Evolutionary conservation across 164 flowering plant genomes (phyloP), one percentile per base, ranked within the genome.

Genomic region (Tinospora cordifolia): DNA sequence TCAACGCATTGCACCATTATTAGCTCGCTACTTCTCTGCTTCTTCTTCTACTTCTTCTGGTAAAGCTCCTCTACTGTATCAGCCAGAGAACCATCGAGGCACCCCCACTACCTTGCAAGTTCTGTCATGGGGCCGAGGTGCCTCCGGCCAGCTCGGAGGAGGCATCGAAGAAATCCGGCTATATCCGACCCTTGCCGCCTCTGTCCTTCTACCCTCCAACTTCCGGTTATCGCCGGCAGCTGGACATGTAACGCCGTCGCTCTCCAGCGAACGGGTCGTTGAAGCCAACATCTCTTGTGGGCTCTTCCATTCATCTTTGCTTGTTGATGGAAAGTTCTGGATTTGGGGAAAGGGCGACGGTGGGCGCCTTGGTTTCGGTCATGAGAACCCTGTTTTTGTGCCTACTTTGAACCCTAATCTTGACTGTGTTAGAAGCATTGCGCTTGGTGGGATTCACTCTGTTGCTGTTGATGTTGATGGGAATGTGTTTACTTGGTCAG

Each of bases 331-430:
- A 12, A 80, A 79, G 68, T 41, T 91, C 4, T 93, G 96, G 97
- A 80, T 91, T 68, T 93, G 97, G 98, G 98, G 98, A 0, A 91
- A 93, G 76, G 98, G 97, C 0, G 98, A 93, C 62, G 94, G 92
- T 4, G 98, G 97, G 1, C 79, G 98, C 13, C 90, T 93, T 3
- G 98, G 98, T 0, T 77, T 90, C 14, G 94, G 96, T 27, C 85
- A 91, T 40, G 98, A 93, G 82, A 76, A 87, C 49, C 69, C 90
- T 0, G 80, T 74, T 0, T 89, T 87, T 75, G 70, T 78, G 5
- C 98, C 97, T 0, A 83, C 86, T 14, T 34, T 82, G 40, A 93
- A 93, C 69, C 84, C 92, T 57, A 62, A 80, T 77, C 67, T 91
- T 51, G 87, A 84, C 19, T 26, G 66, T 9, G 82, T 91, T n/a